phyloP scores from a whole-genome alignment of 495 filamentous ascomycete species.

The Mytilinidion resinicola region DNA sequence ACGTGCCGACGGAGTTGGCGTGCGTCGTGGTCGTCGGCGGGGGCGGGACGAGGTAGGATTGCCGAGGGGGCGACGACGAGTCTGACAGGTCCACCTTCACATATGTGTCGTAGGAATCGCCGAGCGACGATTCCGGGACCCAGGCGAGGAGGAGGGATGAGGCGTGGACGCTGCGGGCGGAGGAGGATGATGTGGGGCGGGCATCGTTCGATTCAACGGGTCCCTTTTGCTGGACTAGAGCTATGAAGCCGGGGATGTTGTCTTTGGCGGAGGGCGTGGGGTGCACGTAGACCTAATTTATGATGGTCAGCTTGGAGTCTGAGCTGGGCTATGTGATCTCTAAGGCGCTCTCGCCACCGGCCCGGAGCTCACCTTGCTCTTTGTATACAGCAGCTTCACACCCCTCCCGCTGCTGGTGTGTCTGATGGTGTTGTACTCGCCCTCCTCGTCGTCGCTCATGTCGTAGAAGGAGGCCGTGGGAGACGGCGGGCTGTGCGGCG shows the following conservation, averaged over 20 bases:
- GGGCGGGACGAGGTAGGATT: conserved; percentile 85
- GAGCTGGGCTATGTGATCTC: not conserved
- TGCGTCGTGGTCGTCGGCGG: conserved; percentile 77
- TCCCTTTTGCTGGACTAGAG: conserved; percentile 85
- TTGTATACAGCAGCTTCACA: conserved; percentile 92
- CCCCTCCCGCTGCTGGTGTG: conserved; percentile 72
- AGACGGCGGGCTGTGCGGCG: conserved; percentile 48
- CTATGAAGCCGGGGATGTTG: conserved; percentile 94
- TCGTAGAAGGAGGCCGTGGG: conserved; percentile 92
- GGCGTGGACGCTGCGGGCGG: conserved; percentile 48
- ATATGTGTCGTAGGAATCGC: conserved; percentile 79
- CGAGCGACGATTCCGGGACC: conserved; percentile 86
- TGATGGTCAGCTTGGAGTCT: not conserved
- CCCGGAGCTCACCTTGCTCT: conserved; percentile 69
- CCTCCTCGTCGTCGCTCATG: conserved; percentile 92
- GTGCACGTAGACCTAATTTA: conserved; percentile 82
- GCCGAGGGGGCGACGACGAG: conserved; percentile 68
- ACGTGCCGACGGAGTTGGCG: conserved; percentile 65
- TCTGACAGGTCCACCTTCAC: conserved; percentile 91
- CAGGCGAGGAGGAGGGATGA: conserved; percentile 76
- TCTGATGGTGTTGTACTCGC: conserved; percentile 91
- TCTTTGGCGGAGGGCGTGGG: conserved; percentile 89
- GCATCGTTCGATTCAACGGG: conserved; percentile 29
- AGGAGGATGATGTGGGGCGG: conserved; percentile 46
- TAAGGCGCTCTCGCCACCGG: not conserved